Evolutionary conservation across 2,329 filamentous ascomycete species (phyloP).

Genomic region (Fusarium sp.): DNA sequence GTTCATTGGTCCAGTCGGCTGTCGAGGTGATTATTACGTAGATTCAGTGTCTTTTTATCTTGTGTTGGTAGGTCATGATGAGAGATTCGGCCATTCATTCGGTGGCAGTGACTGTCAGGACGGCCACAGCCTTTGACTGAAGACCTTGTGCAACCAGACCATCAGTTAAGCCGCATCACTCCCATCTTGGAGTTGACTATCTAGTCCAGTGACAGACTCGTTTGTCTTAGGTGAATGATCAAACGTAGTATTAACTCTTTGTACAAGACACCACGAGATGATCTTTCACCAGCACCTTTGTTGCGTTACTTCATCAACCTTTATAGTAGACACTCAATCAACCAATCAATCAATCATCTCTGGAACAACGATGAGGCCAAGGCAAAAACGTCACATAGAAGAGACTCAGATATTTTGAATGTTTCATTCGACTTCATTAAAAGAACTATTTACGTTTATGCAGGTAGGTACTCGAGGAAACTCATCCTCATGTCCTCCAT

Average conservation of each 20-base stretch:
- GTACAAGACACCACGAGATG: too few relatives aligned
- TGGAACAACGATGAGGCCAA: too few relatives aligned
- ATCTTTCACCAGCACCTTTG: too few relatives aligned
- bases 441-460: constrained; percentile 33
- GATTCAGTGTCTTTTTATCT: neutral
- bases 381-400: constrained; percentile 15
- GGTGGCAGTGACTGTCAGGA: constrained; percentile 49
- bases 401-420: constrained; percentile 32
- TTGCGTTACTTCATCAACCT: too few relatives aligned
- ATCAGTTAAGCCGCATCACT: too few relatives aligned
- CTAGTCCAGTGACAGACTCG: too few relatives aligned
- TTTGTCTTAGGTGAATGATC: too few relatives aligned
- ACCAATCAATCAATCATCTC: neutral
- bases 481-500: constrained; percentile 10
- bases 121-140: constrained; percentile 4
- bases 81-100: constrained; percentile 51
- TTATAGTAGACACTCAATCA: neutral
- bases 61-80: constrained; percentile 10
- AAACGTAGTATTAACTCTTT: too few relatives aligned
- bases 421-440: constrained; percentile 30
- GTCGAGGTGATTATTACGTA: neutral
- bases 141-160: too few relatives aligned
- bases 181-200: too few relatives aligned
- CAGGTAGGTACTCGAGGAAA: constrained; percentile 22
- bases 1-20: too few relatives aligned